Percentiles rank a stretch among this genome's conserved stretches.
Conservation (phyloP, 176 grass and related monocot genomes). For the Elaeis guineensis region DNA sequence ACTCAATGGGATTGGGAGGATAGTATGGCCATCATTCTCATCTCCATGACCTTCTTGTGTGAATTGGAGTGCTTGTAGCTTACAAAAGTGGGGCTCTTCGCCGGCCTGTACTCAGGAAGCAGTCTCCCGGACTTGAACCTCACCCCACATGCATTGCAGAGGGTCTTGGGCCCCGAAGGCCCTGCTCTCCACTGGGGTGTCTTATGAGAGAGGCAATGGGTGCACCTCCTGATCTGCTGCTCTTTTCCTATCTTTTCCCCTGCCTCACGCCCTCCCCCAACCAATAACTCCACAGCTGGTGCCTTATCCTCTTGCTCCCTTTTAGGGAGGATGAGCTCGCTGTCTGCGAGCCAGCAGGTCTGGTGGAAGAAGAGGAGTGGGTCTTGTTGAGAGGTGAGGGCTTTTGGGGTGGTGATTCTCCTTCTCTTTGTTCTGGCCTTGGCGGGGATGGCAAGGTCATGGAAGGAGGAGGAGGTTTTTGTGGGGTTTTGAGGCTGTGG, state of each 20-base stretch:
- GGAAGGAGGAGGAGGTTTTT: not conserved
- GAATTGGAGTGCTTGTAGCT: conserved; percentile 88
- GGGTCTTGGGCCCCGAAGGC: conserved; percentile 50
- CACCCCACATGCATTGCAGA: conserved; percentile 64
- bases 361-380: conserved; percentile 43
- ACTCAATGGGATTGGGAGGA: conserved; percentile 5
- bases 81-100: conserved; percentile 88
- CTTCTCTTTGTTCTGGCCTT: conserved; percentile 36
- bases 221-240: conserved; percentile 50
- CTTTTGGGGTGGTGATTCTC: conserved; percentile 25
- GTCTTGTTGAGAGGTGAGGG: conserved; percentile 31
- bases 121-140: conserved; percentile 71
- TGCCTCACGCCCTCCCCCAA: not conserved
- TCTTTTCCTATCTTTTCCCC: not conserved
- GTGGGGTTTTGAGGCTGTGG: not conserved
- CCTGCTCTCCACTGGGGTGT: conserved; percentile 65
- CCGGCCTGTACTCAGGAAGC: conserved; percentile 86
- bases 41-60: conserved; percentile 93
- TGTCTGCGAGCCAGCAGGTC: conserved; percentile 84
- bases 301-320: conserved; percentile 28
- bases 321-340: conserved; percentile 74
- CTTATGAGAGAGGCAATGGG: conserved; percentile 54
- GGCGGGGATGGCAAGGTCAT: conserved; percentile 3
- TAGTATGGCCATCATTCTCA: conserved; percentile 44
- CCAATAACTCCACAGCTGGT: conserved; percentile 1